Evolutionary conservation across 257 asterid species (phyloP).

Genomic region (Scutellaria barbata): DNA sequence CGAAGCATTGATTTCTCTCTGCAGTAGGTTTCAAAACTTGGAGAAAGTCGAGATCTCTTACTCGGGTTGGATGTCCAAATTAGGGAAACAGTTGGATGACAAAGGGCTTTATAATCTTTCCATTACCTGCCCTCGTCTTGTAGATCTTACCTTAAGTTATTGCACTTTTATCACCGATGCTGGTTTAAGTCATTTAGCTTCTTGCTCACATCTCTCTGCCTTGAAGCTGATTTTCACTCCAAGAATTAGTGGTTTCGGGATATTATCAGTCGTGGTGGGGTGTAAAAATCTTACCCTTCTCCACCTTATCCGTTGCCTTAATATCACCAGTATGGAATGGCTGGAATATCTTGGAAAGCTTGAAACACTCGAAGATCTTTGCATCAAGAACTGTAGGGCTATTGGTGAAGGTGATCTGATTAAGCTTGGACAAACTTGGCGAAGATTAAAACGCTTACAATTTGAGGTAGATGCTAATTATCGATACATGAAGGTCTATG

Average conservation of each 20-base stretch:
- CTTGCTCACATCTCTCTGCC: constrained; percentile 65
- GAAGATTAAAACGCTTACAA: constrained; percentile 58
- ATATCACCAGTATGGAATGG: constrained; percentile 72
- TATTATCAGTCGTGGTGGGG: constrained; percentile 69
- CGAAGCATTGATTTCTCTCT: constrained; percentile 60
- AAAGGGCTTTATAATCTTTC: constrained; percentile 65
- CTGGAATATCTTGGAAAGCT: constrained; percentile 80
- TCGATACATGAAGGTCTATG: constrained; percentile 74
- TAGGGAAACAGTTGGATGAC: constrained; percentile 81
- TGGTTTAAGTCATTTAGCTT: constrained; percentile 67
- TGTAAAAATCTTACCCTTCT: constrained; percentile 62
- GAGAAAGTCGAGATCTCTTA: constrained; percentile 73
- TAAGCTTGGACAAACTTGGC: constrained; percentile 72
- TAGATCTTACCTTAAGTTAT: constrained; percentile 70
- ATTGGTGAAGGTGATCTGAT: constrained; percentile 85
- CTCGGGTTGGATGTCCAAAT: constrained; percentile 90
- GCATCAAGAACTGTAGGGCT: constrained; percentile 77
- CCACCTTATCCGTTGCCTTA: constrained; percentile 70
- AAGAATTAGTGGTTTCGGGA: constrained; percentile 81
- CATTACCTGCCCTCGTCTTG: constrained; percentile 53
- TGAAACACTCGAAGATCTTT: constrained; percentile 71
- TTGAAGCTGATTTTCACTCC: constrained; percentile 72
- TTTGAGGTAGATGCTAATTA: constrained; percentile 83
- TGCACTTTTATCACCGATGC: constrained; percentile 80
- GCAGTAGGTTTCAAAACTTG: constrained; percentile 64